Evolutionary conservation across 192 early-diverging fungal genomes (phyloP), one percentile per base, ranked within the genome.

Genomic region (Coemansia interrupta): DNA sequence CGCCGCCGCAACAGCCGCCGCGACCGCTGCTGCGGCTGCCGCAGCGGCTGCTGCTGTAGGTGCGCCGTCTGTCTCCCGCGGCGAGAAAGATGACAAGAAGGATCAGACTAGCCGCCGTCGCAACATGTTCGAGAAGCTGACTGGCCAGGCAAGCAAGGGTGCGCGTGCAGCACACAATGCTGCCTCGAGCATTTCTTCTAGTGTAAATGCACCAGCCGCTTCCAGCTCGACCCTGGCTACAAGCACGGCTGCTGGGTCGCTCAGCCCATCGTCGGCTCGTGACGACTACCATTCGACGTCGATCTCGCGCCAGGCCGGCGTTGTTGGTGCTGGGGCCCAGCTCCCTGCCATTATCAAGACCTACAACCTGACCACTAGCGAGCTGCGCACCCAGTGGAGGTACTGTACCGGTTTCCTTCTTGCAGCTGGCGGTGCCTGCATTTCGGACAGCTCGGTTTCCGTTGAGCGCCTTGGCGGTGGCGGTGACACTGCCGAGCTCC

Each of bases 371-470:
- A 69, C 70, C 0, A 64, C 62, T 14, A 78, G 63, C 47, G 75
- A 78, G 60, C 66, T 78, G 5, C 70, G 75, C 38, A 69, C 70
- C 50, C 75, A 78, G 66, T 80, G 77, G 77, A 66, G 71, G 46
- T 73, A 71, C 77, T 74, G 72, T 60, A 80, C 77, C 0, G 77
- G 77, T 1, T 80, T 80, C 61, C 40, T 80, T 52, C 77, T 80
- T 32, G 71, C 77, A 15, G 63, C 72, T 12, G 71, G 72, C 18
- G 71, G 72, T 40, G 72, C 72, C 1, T 80, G 77, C 39, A 73
- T 74, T 32, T 39, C 68, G 4, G 77, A 80, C 30, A 54, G 64
- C 10, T 60, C 63, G 8, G 28, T 43, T n/a, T 54, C 65, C 13
- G 44, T 56, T 4, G 68, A 74, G 45, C 72, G 77, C n/a, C 57